A percentile compares a stretch with the other conserved stretches of the same genome.
Conservation (phyloP, 148 eudicot genomes). For the Agrostemma githago region DNA sequence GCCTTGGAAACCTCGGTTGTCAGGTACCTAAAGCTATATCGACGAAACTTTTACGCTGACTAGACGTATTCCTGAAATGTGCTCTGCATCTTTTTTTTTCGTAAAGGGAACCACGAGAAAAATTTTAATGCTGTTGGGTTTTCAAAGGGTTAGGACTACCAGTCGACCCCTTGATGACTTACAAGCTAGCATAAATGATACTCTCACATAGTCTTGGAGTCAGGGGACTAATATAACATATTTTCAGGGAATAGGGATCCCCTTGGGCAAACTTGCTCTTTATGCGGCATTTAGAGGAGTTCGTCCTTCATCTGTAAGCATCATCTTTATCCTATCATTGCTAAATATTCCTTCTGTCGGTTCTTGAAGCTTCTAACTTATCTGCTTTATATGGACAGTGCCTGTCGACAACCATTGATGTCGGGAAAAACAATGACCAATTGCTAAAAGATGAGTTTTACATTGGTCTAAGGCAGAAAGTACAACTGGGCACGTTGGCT, state of each 20-base stretch:
- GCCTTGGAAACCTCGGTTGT: slow-evolving; percentile 99
- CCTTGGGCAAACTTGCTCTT: slow-evolving; percentile 87
- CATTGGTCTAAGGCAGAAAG: slow-evolving; percentile 82
- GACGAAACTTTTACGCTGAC: no score
- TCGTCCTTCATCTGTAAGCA: slow-evolving; percentile 90
- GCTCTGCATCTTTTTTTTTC: no score
- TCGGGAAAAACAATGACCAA: slow-evolving; percentile 85
- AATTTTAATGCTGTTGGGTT: no score
- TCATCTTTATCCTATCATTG: no score
- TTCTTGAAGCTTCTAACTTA: not conserved
- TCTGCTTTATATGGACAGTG: slow-evolving; percentile 46
- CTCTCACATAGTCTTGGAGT: no score
- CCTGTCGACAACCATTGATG: slow-evolving; percentile 94
- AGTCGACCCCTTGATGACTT: no score
- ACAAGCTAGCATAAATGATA: no score
- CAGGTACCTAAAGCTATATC: slow-evolving; percentile 42
- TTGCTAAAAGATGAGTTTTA: slow-evolving; percentile 87
- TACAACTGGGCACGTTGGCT: slow-evolving; percentile 87
- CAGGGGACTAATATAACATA: no score
- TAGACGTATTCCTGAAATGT: no score
- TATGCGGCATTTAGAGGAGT: slow-evolving; percentile 96
- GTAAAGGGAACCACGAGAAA: no score
- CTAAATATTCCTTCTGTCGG: no score
- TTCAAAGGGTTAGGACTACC: no score
- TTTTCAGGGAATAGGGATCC: slow-evolving; percentile 94